Base-by-base conservation (phyloP, 1,284 basidiomycete genomes). In the Ustanciosporium gigantosporum region DNA sequence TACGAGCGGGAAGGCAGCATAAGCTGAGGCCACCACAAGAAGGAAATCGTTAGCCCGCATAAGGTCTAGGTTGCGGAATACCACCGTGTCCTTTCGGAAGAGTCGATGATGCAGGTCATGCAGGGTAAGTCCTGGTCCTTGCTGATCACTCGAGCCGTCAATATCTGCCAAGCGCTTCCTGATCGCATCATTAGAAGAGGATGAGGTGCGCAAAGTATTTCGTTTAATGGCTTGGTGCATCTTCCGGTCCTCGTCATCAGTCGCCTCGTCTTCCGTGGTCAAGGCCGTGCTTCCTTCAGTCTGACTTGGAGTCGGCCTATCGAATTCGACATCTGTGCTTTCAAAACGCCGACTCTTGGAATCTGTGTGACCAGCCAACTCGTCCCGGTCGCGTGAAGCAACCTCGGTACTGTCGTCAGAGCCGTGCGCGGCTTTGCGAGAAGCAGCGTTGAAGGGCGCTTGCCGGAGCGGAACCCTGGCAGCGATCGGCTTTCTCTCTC, bases 41-140 rank as follows among this genome's bases (percentile, higher is more conserved):
- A 87, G 83, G 60, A 87, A 82, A 78, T 90, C 88, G 41, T 82
- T 82, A 16, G 86, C 83, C 19, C 87, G 87, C 73, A 96, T 83
- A 6, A 89, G 70, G 78, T 98, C 94, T 20, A 95, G 73, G 74
- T 95, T 90, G 36, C 83, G 82, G 47, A 95, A 80, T 20, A 91
- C 83, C 14, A 97, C 84, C 2, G 86, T 83, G 70, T 97, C 94
- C 59, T 91, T 86, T 55, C 89, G 82, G 82, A 97, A 97, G 79
- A 92, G 96, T 66, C 86, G 85, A 78, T 91, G 87, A 64, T 91
- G 82, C 25, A 98, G 81, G 74, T 97, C 94, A 78, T 96, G 92
- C 66, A 91, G 86, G n/a, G 60, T 70, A 20, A 52, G 58, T 36
- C 49, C 31, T 23, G 48, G 40, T 2, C 46, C 46, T 21, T 45